Base-by-base conservation (phyloP, 129 eudicot genomes). In the Lactuca saligna region DNA sequence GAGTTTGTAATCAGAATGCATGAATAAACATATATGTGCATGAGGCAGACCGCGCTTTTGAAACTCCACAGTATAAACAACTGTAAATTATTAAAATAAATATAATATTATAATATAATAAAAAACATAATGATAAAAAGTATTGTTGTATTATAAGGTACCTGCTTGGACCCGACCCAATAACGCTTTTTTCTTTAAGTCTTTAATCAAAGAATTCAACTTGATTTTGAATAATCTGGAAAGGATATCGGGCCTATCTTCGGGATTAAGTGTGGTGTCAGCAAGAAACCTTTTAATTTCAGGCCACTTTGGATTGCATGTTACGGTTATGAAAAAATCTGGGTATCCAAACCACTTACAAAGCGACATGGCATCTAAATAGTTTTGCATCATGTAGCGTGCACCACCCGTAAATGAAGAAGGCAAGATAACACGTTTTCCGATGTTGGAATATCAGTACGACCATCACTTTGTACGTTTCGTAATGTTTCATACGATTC, bases 41-140 rank as follows among this genome's bases (percentile, higher is more conserved):
- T 55, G 61, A 55, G 61, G 61, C 17, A 55, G 6, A 9, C 61
- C 61, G 17, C 61, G 17, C 17, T 55, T 55, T 17, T 55, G 61
- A 3, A 17, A 55, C 13, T 8, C 29, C 13, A 55, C 13, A 2
- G 29, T n/a, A 3, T 55, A n/a, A 2, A n/a, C 61, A 55, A 55
- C 29, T 55, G 29, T 13, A n/a, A 20, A 20, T 20, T 2, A 55
- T 20, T 20, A 20, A 20, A 20, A 20, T 20, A 20, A 20, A 20
- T 20, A 20, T 20, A 20, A 20, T 20, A 20, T 20, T 20, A 20
- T 20, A 20, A 20, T 20, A 20, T 20, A 20, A 20, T 20, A 20
- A 20, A 20, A 20, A 20, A 20, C 20, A 20, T 20, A 1, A 20
- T 20, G 20, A 20, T 20, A 20, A 14, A 15, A 6, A 55, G 6